Evolutionary conservation across 345 rosid genomes (phyloP), one percentile per base, ranked within the genome.

Genomic region (Eucalyptus pauciflora): DNA sequence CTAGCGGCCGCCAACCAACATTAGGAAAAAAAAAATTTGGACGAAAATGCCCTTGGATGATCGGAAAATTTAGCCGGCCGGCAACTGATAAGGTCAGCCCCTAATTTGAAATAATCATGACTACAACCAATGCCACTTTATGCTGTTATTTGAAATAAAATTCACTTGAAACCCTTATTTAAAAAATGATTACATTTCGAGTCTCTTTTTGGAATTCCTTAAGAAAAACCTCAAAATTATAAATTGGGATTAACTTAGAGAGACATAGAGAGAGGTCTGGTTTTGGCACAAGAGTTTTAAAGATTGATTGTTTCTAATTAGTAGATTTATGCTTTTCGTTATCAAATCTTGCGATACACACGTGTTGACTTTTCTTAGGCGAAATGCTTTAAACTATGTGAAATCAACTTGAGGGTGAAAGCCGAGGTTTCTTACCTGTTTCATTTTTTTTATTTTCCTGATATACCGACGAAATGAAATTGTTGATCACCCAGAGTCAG

Each of bases 161-260:
- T 52, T 51, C 4, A 52, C 1, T 51, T 17, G 9, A 0, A 0
- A 9, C 7, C 0, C 2, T 17, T 51, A 17, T 52, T 52, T 7
- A 52, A 7, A 52, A 52, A 52, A 52, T 52, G 24, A 52, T 52
- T 24, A 0, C 56, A 52, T 52, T 52, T 52, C 2, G 0, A 18
- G 24, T 18, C 1, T 18, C 0, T 52, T 52, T 52, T 17, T 18
- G 2, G 56, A 52, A 18, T 18, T 52, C 1, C 1, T 4, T 1
- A 0, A 18, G 10, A 54, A 27, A 60, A 60, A 60, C 16, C 31
- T 60, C 8, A 0, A 6, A 60, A 60, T 27, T 60, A 27, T 60
- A 60, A 60, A 12, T 60, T 60, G 31, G 16, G 69, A 60, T 60
- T 12, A 60, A 60, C 69, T 12, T 12, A 60, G 69, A 60, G 31